Conservation (phyloP, 768 basidiomycete genomes). For the Boletus reticuloceps region DNA sequence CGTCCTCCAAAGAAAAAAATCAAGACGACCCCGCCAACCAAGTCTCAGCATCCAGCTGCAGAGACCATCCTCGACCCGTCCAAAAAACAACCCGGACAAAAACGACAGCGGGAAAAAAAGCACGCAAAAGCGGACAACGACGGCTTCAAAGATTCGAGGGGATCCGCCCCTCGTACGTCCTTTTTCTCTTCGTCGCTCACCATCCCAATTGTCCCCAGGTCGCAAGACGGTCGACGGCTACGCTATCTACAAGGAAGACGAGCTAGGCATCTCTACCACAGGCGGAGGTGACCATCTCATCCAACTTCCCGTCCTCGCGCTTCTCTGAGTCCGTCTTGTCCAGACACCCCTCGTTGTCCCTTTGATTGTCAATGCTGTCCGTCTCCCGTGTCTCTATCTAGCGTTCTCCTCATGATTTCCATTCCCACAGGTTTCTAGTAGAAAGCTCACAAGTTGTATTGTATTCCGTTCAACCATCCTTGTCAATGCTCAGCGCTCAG, state of each 20-base stretch:
- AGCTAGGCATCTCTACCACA: conserved; percentile 64
- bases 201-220: conserved; percentile 43
- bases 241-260: conserved; percentile 77
- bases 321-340: conserved; percentile 20
- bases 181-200: conserved; percentile 3
- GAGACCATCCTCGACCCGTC: conserved; percentile 73
- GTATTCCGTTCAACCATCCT: too few relatives aligned
- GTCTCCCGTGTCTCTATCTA: conserved; percentile 26
- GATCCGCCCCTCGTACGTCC: conserved; percentile 63
- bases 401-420: background rate
- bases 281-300: conserved; percentile 62
- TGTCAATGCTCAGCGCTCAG: too few relatives aligned
- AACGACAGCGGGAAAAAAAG: conserved; percentile 30
- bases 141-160: conserved; percentile 73
- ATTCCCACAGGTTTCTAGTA: conserved; percentile 27
- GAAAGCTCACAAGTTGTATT: background rate
- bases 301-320: background rate
- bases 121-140: conserved; percentile 36
- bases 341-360: conserved; percentile 82
- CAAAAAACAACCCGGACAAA: conserved; percentile 30
- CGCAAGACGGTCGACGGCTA: conserved; percentile 80
- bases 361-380: conserved; percentile 89
- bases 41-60: conserved; percentile 24
- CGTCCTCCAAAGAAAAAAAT: conserved; percentile 43
- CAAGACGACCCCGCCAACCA: background rate